Base-by-base conservation (phyloP, 768 basidiomycete genomes). In the Amyloporia xantha region DNA sequence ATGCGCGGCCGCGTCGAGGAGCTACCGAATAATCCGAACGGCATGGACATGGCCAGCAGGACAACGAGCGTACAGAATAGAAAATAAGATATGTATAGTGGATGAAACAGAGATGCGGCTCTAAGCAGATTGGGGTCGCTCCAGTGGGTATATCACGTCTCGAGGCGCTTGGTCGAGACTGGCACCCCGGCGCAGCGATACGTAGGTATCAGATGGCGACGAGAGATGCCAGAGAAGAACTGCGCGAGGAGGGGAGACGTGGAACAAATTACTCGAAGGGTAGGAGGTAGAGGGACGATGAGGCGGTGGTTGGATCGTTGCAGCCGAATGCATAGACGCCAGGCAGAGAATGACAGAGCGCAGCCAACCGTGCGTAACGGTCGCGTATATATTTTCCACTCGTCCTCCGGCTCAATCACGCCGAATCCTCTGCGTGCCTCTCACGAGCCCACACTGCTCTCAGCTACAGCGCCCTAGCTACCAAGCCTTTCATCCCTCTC, bases 31-130 rank as follows among this genome's bases (percentile, higher is more conserved):
- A 42, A 26, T 40, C 52, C 53, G 24, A 48, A 48, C 44, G 47
- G 38, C 49, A 54, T 43, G 55, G 60, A 50, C 59, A 61, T 61
- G 52, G 52, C 53, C 56, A 51, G 55, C 42, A 48, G 33, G 37
- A 38, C 46, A 37, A 40, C 17, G 44, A 45, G 42, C 42, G 40
- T 44, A 15, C 30, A 33, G 30, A 33, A 33, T 33, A 33, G 30
- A 7, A 15, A 33, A 33, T 33, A 33, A 7, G 30, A 33, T 33
- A 33, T 33, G 30, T 15, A 15, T 7, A 15, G 30, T 7, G 30
- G 30, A 15, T 7, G 30, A 33, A 15, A 15, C 9, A 33, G 30
- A 33, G 30, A 33, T 33, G 30, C 30, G 30, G 15, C 9, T 33
- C 30, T 33, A 33, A 7, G 30, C 9, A 33, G 30, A 33, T 15